phyloP scores from a whole-genome alignment of 1,284 basidiomycete species.

The Ceratobasidium sp. region DNA sequence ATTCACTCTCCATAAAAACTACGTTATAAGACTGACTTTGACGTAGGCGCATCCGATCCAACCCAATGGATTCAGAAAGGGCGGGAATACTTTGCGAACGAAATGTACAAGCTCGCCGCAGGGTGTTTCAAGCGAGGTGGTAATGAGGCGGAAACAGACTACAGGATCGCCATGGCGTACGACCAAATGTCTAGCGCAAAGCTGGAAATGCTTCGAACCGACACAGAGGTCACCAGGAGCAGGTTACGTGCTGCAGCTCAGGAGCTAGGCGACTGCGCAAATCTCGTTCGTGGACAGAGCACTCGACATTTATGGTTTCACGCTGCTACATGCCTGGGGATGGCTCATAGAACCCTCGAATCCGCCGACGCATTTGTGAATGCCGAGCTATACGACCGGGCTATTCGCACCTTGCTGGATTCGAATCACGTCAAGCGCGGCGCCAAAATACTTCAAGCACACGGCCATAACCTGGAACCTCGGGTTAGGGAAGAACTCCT shows the following conservation, averaged over 20 bases:
- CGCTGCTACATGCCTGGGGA: conserved; percentile 5
- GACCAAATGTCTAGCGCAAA: conserved; percentile 17
- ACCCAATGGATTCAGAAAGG: conserved; percentile 15
- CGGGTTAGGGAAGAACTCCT: not conserved
- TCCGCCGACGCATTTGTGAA: conserved; percentile 18
- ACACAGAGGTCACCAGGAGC: not conserved
- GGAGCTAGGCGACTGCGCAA: not conserved
- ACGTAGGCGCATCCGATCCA: not conserved
- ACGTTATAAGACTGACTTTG: no score
- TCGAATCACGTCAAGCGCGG: not conserved
- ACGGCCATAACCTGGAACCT: not conserved
- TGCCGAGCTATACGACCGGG: conserved; percentile 12
- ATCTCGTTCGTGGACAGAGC: not conserved
- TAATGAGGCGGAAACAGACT: not conserved
- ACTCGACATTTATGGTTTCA: conserved; percentile 30
- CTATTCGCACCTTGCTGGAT: conserved; percentile 6
- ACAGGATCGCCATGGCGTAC: conserved; percentile 4
- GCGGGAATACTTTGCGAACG: conserved; percentile 19
- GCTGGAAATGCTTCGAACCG: not conserved
- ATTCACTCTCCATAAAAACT: not conserved
- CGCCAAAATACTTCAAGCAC: not conserved
- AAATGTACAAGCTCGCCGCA: conserved; percentile 13
- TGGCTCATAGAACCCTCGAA: not conserved
- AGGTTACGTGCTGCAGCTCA: not conserved
- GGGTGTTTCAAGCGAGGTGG: not conserved